phyloP scores from a whole-genome alignment of 2,329 filamentous ascomycete species.

The Cryphonectria naterciae region DNA sequence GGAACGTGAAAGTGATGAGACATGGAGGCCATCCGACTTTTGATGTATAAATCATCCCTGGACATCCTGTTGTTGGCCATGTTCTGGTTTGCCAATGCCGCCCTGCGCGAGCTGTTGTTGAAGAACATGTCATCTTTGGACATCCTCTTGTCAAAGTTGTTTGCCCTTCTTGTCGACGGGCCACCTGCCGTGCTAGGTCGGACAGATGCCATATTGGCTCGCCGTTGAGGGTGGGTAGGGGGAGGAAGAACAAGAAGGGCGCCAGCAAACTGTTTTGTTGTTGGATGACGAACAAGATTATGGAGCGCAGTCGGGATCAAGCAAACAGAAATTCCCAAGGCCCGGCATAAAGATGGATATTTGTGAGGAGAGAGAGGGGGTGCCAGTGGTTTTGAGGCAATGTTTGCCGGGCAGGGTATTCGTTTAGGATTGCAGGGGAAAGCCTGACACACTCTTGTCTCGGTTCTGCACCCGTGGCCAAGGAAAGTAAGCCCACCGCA shows the following conservation, averaged over 20 bases:
- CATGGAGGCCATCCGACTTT: conserved; percentile 37
- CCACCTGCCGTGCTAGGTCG: conserved; percentile 45
- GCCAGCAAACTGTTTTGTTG: conserved; percentile 30
- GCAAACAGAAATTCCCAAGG: conserved; percentile 37
- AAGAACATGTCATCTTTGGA: conserved; percentile 51
- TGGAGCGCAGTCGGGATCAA: conserved; percentile 38
- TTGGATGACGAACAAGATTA: conserved; percentile 18
- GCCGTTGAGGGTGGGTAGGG: conserved; percentile 11
- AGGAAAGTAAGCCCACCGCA: conserved; percentile 15
- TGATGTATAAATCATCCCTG: conserved; percentile 45
- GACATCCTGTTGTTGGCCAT: conserved; percentile 47
- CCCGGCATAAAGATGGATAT: conserved; percentile 32
- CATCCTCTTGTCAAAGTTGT: conserved; percentile 46
- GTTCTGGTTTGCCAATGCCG: conserved; percentile 15
- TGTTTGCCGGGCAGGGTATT: conserved; percentile 30
- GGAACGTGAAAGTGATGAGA: conserved; percentile 45
- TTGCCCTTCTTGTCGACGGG: conserved; percentile 16
- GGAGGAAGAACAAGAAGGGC: conserved; percentile 30
- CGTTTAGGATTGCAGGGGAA: conserved; percentile 39
- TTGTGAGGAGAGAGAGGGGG: neutral
- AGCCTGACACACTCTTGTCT: conserved; percentile 41
- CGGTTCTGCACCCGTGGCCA: conserved; percentile 35
- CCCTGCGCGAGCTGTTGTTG: conserved; percentile 30
- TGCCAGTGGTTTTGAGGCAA: conserved; percentile 36
- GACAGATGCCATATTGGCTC: conserved; percentile 37